These are phyloP conservation scores for Coccinonectria pachysandricola DNA, from an alignment of 2,329 filamentous ascomycete genomes.

Conservation along the genomic window DNA sequence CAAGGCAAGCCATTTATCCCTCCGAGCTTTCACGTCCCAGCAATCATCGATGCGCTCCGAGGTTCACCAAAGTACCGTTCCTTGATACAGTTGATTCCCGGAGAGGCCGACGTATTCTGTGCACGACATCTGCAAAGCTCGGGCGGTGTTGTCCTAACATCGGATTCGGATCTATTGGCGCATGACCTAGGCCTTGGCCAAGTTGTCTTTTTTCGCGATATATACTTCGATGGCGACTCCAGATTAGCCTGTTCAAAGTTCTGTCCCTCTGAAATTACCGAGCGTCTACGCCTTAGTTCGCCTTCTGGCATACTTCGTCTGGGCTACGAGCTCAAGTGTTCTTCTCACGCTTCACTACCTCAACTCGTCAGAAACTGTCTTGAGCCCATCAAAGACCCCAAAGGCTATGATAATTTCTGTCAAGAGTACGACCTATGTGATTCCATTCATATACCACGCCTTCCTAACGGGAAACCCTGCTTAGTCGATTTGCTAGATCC, in stretches of 20 bases:
- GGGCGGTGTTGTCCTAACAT: slow-evolving; percentile 56
- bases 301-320: slow-evolving; percentile 20
- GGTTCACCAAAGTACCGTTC: slow-evolving; percentile 29
- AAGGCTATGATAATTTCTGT: slow-evolving; percentile 21
- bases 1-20: slow-evolving; percentile 29
- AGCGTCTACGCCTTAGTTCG: slow-evolving; percentile 30
- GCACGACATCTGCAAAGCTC: slow-evolving; percentile 49
- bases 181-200: slow-evolving; percentile 58
- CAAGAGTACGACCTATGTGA: slow-evolving; percentile 22
- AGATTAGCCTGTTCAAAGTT: slow-evolving; percentile 19
- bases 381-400: slow-evolving; percentile 8
- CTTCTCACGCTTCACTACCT: slow-evolving; percentile 19
- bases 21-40: slow-evolving; percentile 66
- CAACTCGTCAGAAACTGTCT: slow-evolving; percentile 21
- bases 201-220: slow-evolving; percentile 59
- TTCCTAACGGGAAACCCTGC: slow-evolving; percentile 4
- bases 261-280: slow-evolving; percentile 27
- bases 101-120: slow-evolving; percentile 78
- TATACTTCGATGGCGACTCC: slow-evolving; percentile 31
- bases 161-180: slow-evolving; percentile 79
- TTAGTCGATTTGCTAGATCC: slow-evolving; percentile 24
- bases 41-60: slow-evolving; percentile 61
- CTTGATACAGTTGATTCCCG: slow-evolving; percentile 54
- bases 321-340: slow-evolving; percentile 25
- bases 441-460: slow-evolving; percentile 8